phyloP scores from a whole-genome alignment of 768 basidiomycete genomes.

The Hericium coralloides region DNA sequence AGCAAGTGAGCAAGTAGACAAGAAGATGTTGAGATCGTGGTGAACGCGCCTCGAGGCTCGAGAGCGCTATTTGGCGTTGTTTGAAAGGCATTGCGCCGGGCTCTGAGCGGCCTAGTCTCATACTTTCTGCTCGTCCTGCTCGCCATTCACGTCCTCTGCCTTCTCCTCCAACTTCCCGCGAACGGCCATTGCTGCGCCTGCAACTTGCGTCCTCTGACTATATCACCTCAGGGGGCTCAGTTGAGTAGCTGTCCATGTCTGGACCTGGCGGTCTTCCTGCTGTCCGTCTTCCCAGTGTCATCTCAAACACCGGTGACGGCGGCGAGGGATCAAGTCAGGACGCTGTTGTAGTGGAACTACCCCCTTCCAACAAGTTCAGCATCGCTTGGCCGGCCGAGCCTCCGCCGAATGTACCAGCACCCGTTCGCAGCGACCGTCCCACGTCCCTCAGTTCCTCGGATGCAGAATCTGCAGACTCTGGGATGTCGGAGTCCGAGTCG shows the following conservation, averaged over 20 bases:
- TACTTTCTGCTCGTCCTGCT: background rate
- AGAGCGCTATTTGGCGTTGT: background rate
- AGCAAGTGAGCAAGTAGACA: no score
- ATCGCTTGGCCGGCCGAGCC: conserved; percentile 48
- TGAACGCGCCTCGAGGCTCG: background rate
- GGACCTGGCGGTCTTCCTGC: conserved; percentile 30
- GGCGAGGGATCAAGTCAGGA: conserved; percentile 33
- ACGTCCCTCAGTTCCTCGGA: conserved; percentile 38
- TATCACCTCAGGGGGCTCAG: background rate
- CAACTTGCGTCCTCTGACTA: conserved; percentile 3
- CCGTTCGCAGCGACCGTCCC: conserved; percentile 29
- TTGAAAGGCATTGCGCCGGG: background rate
- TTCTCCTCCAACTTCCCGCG: background rate
- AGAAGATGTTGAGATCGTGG: no score
- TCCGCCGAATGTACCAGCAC: conserved; percentile 29
- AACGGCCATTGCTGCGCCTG: background rate
- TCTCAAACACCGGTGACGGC: conserved; percentile 30
- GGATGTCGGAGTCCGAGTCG: conserved; percentile 37
- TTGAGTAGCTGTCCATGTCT: conserved; percentile 18
- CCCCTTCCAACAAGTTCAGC: conserved; percentile 47
- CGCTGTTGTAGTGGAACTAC: conserved; percentile 35
- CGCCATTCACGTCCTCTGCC: background rate
- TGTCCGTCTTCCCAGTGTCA: conserved; percentile 39
- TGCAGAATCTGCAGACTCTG: conserved; percentile 37
- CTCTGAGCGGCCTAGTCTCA: background rate